Evolutionary conservation across 2,329 filamentous ascomycete species (phyloP), one percentile per base, ranked within the genome.

Genomic region (Lasiodiplodia sp.): DNA sequence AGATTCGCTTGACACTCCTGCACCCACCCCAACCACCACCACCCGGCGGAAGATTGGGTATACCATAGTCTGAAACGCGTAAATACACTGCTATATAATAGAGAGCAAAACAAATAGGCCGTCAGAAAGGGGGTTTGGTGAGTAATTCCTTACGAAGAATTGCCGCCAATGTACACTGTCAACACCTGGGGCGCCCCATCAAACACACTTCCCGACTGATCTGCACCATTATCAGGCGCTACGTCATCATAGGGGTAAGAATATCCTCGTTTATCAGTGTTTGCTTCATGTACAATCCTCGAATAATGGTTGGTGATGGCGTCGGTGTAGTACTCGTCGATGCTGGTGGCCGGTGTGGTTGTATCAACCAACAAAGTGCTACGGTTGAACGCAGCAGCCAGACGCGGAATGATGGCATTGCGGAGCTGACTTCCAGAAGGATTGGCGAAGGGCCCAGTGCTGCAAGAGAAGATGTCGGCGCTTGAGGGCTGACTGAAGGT

Each of bases 371-470:
- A 79, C 70, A 96, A 79, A 12, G 91, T 94, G 40, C 87, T 89
- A 25, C 92, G 86, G 79, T 94, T 93, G 74, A 95, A 87, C 0
- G 90, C 91, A 1, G 92, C 92, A 0, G 90, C 87, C 16, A 96
- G 80, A n/a, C 92, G 85, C 0, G 93, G 91, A 10, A 89, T 89
- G 68, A 94, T 86, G 51, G 89, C 89, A 69, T 83, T 83, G 21
- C 82, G 80, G 68, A 80, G 78, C 4, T 74, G 74, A 14, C 79
- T 80, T 38, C 67, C 67, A 3, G 74, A 73, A 69, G 85, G 74
- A 56, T 81, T 74, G 71, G 82, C 80, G 71, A 91, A 91, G 0
- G 88, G 88, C 0, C 89, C 89, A 2, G 85, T 88, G 72, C 38
- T 58, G 38, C 89, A 91, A 44, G 85, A 86, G 74, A 92, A 88